phyloP scores from a whole-genome alignment of 2,329 filamentous ascomycete genomes.

The Lachnellula cervina region DNA sequence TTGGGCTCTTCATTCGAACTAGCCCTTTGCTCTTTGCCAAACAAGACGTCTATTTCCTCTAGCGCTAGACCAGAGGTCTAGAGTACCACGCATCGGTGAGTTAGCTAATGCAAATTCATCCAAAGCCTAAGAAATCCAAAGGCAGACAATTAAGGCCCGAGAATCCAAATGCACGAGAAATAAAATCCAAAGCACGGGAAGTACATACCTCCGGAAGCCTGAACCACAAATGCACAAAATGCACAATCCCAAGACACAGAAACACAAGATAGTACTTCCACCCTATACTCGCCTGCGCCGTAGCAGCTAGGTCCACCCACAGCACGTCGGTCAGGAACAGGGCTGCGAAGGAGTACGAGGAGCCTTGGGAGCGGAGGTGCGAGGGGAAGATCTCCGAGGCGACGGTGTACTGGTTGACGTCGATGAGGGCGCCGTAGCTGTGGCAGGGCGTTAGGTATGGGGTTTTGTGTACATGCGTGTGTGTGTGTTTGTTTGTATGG shows the following conservation, averaged over 20 bases:
- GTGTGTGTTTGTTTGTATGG: too few species aligned
- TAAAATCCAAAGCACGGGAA: background rate
- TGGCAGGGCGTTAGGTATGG: too few species aligned
- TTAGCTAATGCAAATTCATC: too few species aligned
- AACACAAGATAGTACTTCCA: slow-evolving; percentile 15
- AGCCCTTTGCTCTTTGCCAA: slow-evolving; percentile 1
- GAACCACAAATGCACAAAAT: slow-evolving; percentile 6
- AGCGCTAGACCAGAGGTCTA: slow-evolving; percentile 1
- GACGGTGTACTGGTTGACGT: slow-evolving; percentile 12
- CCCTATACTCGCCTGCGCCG: slow-evolving; percentile 8
- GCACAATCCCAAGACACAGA: slow-evolving; percentile 8
- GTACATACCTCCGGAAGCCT: slow-evolving; percentile 11
- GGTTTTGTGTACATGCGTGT: too few species aligned
- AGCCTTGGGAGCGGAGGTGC: slow-evolving; percentile 11
- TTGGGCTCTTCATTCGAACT: background rate
- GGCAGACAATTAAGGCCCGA: too few species aligned
- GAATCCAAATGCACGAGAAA: too few species aligned
- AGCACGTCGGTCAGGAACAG: slow-evolving; percentile 8
- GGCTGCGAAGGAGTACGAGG: slow-evolving; percentile 2
- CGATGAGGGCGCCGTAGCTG: slow-evolving; percentile 11
- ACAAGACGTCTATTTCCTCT: slow-evolving; percentile 2
- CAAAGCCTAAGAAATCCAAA: too few species aligned
- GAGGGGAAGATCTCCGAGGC: slow-evolving; percentile 10
- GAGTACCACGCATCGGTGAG: background rate
- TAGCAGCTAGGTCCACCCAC: slow-evolving; percentile 11